Evolutionary conservation across 1,284 basidiomycete genomes (phyloP), one percentile per base, ranked within the genome.

Genomic region (Bjerkandera adusta): DNA sequence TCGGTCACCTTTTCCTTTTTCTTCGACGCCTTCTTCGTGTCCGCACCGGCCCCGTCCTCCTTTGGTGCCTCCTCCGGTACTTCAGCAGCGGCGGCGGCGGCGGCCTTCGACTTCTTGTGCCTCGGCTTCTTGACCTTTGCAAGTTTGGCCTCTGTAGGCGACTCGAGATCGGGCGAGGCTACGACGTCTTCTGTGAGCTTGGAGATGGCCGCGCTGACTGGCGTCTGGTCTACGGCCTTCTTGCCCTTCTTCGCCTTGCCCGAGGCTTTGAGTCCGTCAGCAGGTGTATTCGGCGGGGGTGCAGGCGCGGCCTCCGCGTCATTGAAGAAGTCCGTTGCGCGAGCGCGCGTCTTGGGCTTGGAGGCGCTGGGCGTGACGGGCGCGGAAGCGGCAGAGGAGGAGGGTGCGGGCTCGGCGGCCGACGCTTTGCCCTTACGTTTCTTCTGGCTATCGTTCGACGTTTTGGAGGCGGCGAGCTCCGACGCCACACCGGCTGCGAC

Each of bases 91-190:
- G 32, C 44, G 24, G 34, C 29, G 18, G 27, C 16, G 39, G 30
- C 35, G 22, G 35, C 42, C 35, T 79, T 79, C 64, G 80, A 81
- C 66, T 72, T 77, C 63, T 75, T 81, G 54, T 69, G 65, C 60
- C 76, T 77, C 55, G 74, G 29, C 52, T 58, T 58, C 47, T 55
- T 56, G n/a, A n/a, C n/a, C n/a, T n/a, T n/a, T 42, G 41, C 16
- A 7, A 38, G 42, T 38, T 39, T 40, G 36, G 12, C 43, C 36
- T 24, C 40, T 12, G 33, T 41, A 39, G 32, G 38, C 42, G 35
- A 43, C 41, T 50, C 30, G 25, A 36, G 48, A 20, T 34, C 48
- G 18, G 47, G 8, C 11, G 39, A 47, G 4, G 11, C 25, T 46
- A 38, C 33, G 44, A 43, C 22, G 42, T 50, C 46, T 43, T 52